These are phyloP conservation scores for Ambrosia hybrid DNA, from an alignment of 140 eudicot species.

Conservation along the genomic window DNA sequence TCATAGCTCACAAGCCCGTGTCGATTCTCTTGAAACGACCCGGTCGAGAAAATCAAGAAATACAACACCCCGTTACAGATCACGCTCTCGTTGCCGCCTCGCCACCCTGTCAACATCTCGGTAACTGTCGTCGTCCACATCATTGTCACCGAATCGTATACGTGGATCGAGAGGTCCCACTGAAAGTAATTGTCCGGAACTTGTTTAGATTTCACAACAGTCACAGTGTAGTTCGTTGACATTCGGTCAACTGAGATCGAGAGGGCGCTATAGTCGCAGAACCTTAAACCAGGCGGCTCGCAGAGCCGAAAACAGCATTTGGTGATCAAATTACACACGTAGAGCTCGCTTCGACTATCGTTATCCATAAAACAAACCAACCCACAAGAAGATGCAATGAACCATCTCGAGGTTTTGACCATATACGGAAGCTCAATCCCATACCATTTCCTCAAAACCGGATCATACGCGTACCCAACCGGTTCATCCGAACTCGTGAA, in stretches of 20 bases:
- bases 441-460: slow-evolving; percentile 65
- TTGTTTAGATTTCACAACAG: slow-evolving; percentile 72
- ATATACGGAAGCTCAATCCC: slow-evolving; percentile 71
- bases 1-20: slow-evolving; percentile 66
- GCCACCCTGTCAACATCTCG: slow-evolving; percentile 75
- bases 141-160: slow-evolving; percentile 60
- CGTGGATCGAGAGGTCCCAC: slow-evolving; percentile 82
- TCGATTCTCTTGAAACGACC: slow-evolving; percentile 54
- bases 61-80: slow-evolving; percentile 73
- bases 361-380: slow-evolving; percentile 84
- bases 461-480: slow-evolving; percentile 73
- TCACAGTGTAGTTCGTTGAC: slow-evolving; percentile 46
- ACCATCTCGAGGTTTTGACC: slow-evolving; percentile 72
- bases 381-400: slow-evolving; percentile 71
- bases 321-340: slow-evolving; percentile 81
- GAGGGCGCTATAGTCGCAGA: slow-evolving; percentile 67
- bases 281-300: slow-evolving; percentile 60
- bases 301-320: slow-evolving; percentile 44
- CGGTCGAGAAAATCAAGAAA: slow-evolving; percentile 70
- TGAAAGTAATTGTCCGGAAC: slow-evolving; percentile 68
- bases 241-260: slow-evolving; percentile 53
- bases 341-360: slow-evolving; percentile 58
- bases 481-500: slow-evolving; percentile 79
- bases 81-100: slow-evolving; percentile 90
- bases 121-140: slow-evolving; percentile 56